These are phyloP conservation scores for Cyberlindnera mississippiensis DNA, from an alignment of 805 yeast species.

Conservation along the genomic window DNA sequence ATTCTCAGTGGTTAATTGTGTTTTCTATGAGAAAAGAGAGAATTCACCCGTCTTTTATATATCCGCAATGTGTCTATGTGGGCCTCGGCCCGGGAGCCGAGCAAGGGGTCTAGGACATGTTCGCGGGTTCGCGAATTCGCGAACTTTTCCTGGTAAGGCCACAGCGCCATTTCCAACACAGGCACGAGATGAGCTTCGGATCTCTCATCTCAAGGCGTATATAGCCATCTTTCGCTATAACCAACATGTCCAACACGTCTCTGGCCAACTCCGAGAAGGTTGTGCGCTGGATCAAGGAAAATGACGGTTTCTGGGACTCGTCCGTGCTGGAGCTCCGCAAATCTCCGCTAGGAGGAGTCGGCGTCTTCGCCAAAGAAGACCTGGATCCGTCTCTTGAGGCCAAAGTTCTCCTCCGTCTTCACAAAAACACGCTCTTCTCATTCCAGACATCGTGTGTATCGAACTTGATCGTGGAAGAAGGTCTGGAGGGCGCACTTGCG, in stretches of 20 bases:
- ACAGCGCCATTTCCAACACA: too few relatives aligned
- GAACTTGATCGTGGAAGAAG: constrained; percentile 59
- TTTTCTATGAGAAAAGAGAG: too few relatives aligned
- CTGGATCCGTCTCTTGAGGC: constrained; percentile 31
- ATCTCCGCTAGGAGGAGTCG: constrained; percentile 63
- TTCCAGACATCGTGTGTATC: constrained; percentile 58
- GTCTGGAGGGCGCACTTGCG: constrained; percentile 60
- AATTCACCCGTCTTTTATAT: too few relatives aligned
- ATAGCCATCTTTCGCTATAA: constrained; percentile 4
- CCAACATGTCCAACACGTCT: constrained; percentile 34
- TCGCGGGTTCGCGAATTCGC: too few relatives aligned
- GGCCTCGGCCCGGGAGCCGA: too few relatives aligned
- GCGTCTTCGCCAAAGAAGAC: constrained; percentile 58
- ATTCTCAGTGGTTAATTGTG: not conserved
- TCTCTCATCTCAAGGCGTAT: too few relatives aligned
- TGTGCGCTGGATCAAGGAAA: constrained; percentile 48
- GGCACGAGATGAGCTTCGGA: too few relatives aligned
- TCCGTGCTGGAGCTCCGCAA: constrained; percentile 39
- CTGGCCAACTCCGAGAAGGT: constrained; percentile 22
- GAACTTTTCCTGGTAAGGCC: too few relatives aligned
- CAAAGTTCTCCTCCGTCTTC: constrained; percentile 46
- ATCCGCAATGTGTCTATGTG: too few relatives aligned
- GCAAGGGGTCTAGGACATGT: too few relatives aligned
- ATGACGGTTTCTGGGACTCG: constrained; percentile 52
- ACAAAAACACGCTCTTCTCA: constrained; percentile 57